Evolutionary conservation across 768 basidiomycete genomes (phyloP), one percentile per base, ranked within the genome.

Genomic region (Tylopilus rubrobrunneus): DNA sequence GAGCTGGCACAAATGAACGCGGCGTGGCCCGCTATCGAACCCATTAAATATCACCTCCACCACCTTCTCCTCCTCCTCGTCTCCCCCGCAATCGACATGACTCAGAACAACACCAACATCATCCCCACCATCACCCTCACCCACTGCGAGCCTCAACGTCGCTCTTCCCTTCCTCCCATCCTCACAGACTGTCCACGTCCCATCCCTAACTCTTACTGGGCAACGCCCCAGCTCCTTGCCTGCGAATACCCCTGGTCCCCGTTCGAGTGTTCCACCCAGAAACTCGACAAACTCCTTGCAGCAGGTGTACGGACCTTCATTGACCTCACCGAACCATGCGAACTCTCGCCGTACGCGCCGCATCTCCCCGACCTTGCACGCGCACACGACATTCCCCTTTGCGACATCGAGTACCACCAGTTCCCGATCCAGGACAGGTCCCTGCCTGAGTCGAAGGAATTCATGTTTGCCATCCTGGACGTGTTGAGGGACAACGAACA

Each of bases 141-240:
- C 29, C 12, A 33, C 49, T 55, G 45, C 53, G 36, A 52, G n/a
- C 56, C 56, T 5, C 59, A 55, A 5, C 64, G 62, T 5, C 62
- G 59, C 36, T 56, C 64, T 1, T 66, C 64, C 0, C 57, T 64
- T 0, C 49, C 64, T 0, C 59, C 53, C 50, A 46, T 62, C 45
- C 15, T 36, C 56, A 56, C 60, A 0, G 48, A 56, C 41, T 57
- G 48, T n/a, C 65, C 71, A 0, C 81, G 85, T 1, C 88, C 88
- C 28, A 83, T 90, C 63, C 86, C 86, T n/a, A 91, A 91, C 70
- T 87, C 85, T 0, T 90, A 90, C 73, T 91, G 89, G 89, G 88
- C 87, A 0, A 89, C 87, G 0, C 77, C 83, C 0, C 70, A 76
- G 11, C 78, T 91, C 34, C 76, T 89, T 50, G 89, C 88, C 0